Conservation (phyloP, 1,284 basidiomycete species). For the Boletus mariae region DNA sequence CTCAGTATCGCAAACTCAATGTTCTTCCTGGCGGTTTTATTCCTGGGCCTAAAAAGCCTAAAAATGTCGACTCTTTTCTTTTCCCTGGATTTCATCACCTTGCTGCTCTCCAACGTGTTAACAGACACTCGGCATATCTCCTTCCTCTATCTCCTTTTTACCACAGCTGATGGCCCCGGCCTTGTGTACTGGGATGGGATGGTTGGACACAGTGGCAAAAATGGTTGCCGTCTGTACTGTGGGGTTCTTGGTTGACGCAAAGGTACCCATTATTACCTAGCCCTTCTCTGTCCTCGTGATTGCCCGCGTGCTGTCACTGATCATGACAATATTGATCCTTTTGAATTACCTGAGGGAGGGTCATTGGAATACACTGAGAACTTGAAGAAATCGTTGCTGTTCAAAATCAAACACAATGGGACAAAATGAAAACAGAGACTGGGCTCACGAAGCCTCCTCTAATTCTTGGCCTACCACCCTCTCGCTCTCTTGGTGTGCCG, state of each 20-base stretch:
- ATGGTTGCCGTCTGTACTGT: conserved; percentile 1
- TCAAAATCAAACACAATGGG: conserved; percentile 1
- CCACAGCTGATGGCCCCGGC: background rate
- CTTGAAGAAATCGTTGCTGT: background rate
- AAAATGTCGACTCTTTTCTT: background rate
- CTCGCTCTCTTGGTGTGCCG: conserved; percentile 12
- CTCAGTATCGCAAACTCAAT: background rate
- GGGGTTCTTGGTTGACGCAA: background rate
- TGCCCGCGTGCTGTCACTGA: background rate
- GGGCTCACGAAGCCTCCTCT: conserved; percentile 16
- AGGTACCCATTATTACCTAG: background rate
- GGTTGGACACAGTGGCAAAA: background rate
- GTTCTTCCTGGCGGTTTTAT: background rate
- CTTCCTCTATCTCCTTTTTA: background rate
- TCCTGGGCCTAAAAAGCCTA: background rate
- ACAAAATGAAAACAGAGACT: conserved; percentile 7
- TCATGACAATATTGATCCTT: background rate
- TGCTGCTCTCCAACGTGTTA: background rate
- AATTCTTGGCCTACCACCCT: conserved; percentile 5
- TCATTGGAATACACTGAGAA: background rate
- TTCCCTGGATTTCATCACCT: background rate
- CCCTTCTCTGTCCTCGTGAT: background rate
- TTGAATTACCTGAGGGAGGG: background rate
- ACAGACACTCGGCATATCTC: background rate
- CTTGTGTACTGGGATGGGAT: background rate